phyloP scores from a whole-genome alignment of 2,329 filamentous ascomycete genomes.

The Aspergillus transmontanensis region DNA sequence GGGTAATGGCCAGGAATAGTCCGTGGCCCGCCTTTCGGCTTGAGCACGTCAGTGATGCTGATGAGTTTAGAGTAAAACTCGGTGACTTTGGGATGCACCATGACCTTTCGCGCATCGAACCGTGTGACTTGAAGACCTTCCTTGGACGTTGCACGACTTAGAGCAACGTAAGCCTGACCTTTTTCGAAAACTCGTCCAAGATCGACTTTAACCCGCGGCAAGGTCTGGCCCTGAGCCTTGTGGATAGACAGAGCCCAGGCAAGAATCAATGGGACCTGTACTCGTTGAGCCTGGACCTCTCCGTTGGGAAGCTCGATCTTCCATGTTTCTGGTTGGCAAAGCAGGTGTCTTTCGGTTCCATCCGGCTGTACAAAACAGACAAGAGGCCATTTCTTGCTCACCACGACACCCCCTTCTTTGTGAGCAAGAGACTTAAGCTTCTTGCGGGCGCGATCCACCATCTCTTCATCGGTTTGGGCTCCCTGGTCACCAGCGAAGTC shows the following conservation, averaged over 20 bases:
- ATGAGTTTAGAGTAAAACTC: slow-evolving; percentile 83
- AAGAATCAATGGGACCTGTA: slow-evolving; percentile 82
- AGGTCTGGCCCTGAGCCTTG: slow-evolving; percentile 93
- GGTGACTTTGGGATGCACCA: slow-evolving; percentile 86
- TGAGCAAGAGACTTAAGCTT: slow-evolving; percentile 59
- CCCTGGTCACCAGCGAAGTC: slow-evolving; percentile 54
- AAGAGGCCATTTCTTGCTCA: slow-evolving; percentile 70
- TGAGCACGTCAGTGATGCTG: slow-evolving; percentile 62
- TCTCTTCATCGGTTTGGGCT: slow-evolving; percentile 48
- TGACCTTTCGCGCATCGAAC: slow-evolving; percentile 88
- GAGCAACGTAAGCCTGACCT: slow-evolving; percentile 94
- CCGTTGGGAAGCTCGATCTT: slow-evolving; percentile 96
- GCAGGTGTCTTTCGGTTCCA: slow-evolving; percentile 72
- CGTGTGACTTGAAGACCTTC: slow-evolving; percentile 82
- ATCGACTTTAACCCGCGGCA: slow-evolving; percentile 93
- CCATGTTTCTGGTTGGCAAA: slow-evolving; percentile 88
- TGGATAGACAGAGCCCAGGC: slow-evolving; percentile 98
- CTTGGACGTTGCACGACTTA: slow-evolving; percentile 89
- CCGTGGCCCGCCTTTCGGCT: slow-evolving; percentile 34
- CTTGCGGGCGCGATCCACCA: slow-evolving; percentile 50
- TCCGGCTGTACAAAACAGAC: slow-evolving; percentile 82
- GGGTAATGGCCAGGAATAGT: slow-evolving; percentile 26
- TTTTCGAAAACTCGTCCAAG: slow-evolving; percentile 92
- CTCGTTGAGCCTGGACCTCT: slow-evolving; percentile 85
- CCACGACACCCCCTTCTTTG: slow-evolving; percentile 50